These are phyloP conservation scores for Aplosporella prunicola DNA, from an alignment of 2,329 filamentous ascomycete species.

Conservation along the genomic window DNA sequence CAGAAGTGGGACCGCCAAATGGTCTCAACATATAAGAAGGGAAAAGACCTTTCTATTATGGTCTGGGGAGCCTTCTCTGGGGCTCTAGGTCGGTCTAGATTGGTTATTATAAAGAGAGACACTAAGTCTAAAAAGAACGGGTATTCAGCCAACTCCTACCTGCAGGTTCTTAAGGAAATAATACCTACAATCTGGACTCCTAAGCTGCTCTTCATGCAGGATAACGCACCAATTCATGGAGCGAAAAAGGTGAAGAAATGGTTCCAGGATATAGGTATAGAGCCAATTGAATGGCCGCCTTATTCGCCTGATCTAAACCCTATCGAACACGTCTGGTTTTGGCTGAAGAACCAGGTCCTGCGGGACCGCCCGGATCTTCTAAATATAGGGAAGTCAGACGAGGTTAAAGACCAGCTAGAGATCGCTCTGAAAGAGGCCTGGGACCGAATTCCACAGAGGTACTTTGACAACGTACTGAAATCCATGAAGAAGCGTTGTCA, in stretches of 20 bases:
- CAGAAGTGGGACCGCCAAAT: not conserved
- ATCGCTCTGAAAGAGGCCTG: not conserved
- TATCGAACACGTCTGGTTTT: slow-evolving; percentile 17
- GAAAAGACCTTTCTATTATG: slow-evolving; percentile 1
- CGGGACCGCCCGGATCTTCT: slow-evolving; percentile 11
- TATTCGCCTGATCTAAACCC: slow-evolving; percentile 19
- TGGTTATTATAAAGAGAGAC: slow-evolving; percentile 14
- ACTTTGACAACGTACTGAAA: not conserved
- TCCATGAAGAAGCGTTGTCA: not conserved
- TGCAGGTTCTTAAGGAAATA: slow-evolving; percentile 7
- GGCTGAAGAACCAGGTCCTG: slow-evolving; percentile 14
- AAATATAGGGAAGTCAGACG: slow-evolving; percentile 3
- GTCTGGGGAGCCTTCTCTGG: slow-evolving; percentile 8
- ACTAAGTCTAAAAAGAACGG: not conserved
- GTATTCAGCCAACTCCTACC: slow-evolving; percentile 12
- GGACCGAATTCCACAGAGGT: not conserved
- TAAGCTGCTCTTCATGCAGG: slow-evolving; percentile 14
- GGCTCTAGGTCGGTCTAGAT: slow-evolving; percentile 1
- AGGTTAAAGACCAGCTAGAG: not conserved
- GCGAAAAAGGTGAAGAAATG: slow-evolving; percentile 10
- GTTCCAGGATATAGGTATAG: slow-evolving; percentile 13
- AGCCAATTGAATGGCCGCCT: slow-evolving; percentile 13
- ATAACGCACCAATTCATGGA: slow-evolving; percentile 19
- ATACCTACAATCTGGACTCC: slow-evolving; percentile 5
- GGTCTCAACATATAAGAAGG: not conserved